phyloP scores from a whole-genome alignment of 306 rosid species.

The Vigna reflexopilosa region DNA sequence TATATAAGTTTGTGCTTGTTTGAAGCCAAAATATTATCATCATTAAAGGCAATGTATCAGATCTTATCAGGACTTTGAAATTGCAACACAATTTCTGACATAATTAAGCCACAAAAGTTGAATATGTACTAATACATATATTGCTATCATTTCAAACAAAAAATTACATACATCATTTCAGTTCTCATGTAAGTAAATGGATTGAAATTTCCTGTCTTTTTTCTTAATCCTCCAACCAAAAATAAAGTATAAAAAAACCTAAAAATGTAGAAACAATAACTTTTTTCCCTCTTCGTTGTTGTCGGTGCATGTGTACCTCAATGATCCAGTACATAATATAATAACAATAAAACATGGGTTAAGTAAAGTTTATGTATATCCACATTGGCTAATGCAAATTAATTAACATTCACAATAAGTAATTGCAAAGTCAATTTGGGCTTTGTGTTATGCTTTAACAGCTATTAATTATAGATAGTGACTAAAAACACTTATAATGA shows the following conservation, averaged over 20 bases:
- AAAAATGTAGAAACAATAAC: background rate
- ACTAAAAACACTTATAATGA: background rate
- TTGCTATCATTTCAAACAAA: background rate
- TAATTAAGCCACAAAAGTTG: background rate
- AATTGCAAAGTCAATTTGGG: background rate
- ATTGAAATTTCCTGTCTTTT: background rate
- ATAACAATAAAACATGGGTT: too few species aligned
- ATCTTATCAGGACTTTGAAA: conserved; percentile 8
- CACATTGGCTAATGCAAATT: background rate
- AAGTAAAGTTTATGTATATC: too few species aligned
- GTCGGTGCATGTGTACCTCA: background rate
- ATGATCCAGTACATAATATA: background rate
- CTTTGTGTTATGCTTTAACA: conserved; percentile 10
- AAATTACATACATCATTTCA: background rate
- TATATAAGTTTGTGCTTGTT: conserved; percentile 17
- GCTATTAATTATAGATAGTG: background rate
- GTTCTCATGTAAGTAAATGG: background rate
- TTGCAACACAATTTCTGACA: background rate
- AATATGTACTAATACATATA: too few species aligned
- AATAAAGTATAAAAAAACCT: background rate
- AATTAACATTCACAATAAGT: conserved; percentile 1
- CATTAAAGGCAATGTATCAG: background rate
- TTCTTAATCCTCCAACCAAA: background rate
- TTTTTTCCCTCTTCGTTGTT: background rate
- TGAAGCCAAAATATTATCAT: conserved; percentile 3